Percentiles rank a stretch among this genome's conserved stretches.
Evolutionary conservation across 441 rosid genomes (phyloP).

Genomic region (Adansonia madagascariensis): DNA sequence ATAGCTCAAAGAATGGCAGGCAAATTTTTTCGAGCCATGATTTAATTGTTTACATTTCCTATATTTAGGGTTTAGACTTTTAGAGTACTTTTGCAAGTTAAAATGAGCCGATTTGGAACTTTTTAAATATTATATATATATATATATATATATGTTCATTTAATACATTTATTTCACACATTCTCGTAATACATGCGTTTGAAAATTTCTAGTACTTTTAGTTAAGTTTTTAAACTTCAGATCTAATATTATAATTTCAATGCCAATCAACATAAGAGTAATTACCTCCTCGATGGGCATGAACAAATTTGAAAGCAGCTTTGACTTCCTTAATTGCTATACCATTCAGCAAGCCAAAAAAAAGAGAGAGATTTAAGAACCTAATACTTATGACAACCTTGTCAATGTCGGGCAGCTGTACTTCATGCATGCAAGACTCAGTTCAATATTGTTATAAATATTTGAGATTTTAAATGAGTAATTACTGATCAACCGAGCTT

Average conservation of each 20-base stretch:
- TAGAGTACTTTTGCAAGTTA: not conserved
- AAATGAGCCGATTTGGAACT: not conserved
- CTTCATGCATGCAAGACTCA: slow-evolving; percentile 15
- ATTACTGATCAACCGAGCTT: not conserved
- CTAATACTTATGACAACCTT: not conserved
- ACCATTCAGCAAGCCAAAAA: not conserved
- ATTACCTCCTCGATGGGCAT: slow-evolving; percentile 5
- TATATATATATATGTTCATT: too few relatives aligned
- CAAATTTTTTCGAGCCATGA: not conserved
- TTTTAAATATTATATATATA: not conserved
- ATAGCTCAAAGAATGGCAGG: not conserved
- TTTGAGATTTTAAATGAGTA: not conserved
- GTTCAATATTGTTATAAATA: not conserved
- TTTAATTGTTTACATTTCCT: not conserved
- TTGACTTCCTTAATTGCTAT: slow-evolving; percentile 18
- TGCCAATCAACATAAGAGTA: not conserved
- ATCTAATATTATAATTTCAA: too few relatives aligned
- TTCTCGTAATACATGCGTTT: not conserved
- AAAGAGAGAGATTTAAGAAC: not conserved
- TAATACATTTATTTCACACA: not conserved
- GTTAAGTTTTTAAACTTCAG: too few relatives aligned
- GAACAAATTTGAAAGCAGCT: not conserved
- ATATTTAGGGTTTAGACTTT: slow-evolving; percentile 12
- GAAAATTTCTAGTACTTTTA: not conserved
- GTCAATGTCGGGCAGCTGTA: slow-evolving; percentile 19